Conservation (phyloP, 2,329 filamentous ascomycete species). For the Aureobasidium melanogenum region DNA sequence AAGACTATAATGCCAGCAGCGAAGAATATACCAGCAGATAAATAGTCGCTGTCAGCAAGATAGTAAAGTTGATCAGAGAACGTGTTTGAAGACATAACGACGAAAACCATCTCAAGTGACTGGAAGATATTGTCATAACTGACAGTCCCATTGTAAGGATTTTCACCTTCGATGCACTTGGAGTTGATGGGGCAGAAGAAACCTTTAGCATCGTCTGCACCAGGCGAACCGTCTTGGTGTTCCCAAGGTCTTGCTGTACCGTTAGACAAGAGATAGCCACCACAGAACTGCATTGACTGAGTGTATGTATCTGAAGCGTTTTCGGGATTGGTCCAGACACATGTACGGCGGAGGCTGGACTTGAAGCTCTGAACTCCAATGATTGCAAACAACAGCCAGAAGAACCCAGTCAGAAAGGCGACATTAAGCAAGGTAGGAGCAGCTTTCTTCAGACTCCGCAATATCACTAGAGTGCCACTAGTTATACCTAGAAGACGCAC, state of each 20-base stretch:
- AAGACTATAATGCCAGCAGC: constrained; percentile 72
- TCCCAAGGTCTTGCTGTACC: constrained; percentile 53
- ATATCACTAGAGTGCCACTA: constrained; percentile 87
- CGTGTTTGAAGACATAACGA: constrained; percentile 97
- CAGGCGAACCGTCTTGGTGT: constrained; percentile 42
- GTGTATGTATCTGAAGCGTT: constrained; percentile 44
- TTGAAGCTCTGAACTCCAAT: constrained; percentile 91
- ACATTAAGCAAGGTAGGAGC: constrained; percentile 86
- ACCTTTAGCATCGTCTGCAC: constrained; percentile 59
- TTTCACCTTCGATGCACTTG: constrained; percentile 67
- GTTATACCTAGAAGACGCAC: constrained; percentile 84
- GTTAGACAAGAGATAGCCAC: constrained; percentile 61
- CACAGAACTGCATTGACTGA: constrained; percentile 64
- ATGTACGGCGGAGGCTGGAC: constrained; percentile 40
- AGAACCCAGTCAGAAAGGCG: constrained; percentile 89
- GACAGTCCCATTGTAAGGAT: constrained; percentile 76
- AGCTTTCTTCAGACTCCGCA: constrained; percentile 90
- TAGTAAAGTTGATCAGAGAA: constrained; percentile 94
- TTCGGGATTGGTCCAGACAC: constrained; percentile 45
- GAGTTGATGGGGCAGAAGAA: constrained; percentile 81
- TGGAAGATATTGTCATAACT: constrained; percentile 93
- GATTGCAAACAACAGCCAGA: constrained; percentile 96
- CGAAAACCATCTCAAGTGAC: constrained; percentile 88
- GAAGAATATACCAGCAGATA: constrained; percentile 72
- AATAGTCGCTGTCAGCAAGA: constrained; percentile 83